Conservation (phyloP, 345 rosid species). For the Alliaria petiolata region DNA sequence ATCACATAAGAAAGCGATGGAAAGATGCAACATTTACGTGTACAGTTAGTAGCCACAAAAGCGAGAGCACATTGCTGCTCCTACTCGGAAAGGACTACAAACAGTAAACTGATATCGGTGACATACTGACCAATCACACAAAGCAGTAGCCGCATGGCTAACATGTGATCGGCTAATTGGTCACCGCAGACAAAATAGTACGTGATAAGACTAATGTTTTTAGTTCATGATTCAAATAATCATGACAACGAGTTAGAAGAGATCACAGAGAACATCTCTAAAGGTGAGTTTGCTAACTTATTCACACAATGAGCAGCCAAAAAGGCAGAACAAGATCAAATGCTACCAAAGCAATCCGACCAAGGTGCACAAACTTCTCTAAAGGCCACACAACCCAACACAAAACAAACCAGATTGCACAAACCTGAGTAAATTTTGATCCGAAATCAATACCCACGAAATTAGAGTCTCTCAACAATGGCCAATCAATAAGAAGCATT, state of each 20-base stretch:
- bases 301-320: background rate
- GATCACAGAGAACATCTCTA: background rate
- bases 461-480: background rate
- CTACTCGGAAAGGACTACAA: conserved; percentile 15
- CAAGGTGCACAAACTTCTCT: background rate
- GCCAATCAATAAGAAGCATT: background rate
- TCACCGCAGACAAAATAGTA: conserved; percentile 7
- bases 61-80: conserved; percentile 7
- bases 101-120: conserved; percentile 19
- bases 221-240: background rate
- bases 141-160: conserved; percentile 14
- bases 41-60: conserved; percentile 3
- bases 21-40: background rate
- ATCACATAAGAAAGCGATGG: background rate
- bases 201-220: background rate
- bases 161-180: conserved; percentile 31
- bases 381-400: no score
- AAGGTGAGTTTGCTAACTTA: no score
- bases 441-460: background rate
- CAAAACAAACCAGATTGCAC: no score
- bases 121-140: conserved; percentile 31
- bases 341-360: background rate
- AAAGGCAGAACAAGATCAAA: background rate
- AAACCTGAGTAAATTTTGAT: background rate
- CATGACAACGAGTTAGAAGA: background rate